Conservation (phyloP, 441 rosid genomes). For the Capsella rubella region DNA sequence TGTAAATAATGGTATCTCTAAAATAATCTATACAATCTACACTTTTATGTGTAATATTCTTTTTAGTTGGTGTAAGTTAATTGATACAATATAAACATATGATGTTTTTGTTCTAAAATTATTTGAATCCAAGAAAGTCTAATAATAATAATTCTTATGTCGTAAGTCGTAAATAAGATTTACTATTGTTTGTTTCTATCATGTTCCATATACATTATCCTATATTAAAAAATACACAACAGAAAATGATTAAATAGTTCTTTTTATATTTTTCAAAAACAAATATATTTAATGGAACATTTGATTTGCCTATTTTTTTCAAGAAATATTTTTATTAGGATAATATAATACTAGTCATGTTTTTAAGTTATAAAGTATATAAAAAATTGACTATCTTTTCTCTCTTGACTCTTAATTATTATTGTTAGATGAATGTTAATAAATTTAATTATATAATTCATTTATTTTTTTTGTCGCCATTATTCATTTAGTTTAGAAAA, state of each 20-base stretch:
- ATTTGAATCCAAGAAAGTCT: not conserved
- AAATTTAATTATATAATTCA: not conserved
- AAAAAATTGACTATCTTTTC: not conserved
- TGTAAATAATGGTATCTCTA: too few species aligned
- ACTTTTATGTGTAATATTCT: too few species aligned
- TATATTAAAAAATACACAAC: not conserved
- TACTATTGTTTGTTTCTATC: not conserved
- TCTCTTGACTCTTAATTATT: conserved; percentile 8
- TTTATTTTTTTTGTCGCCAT: not conserved
- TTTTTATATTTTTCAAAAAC: too few species aligned
- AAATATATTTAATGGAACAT: not conserved
- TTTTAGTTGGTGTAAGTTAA: too few species aligned
- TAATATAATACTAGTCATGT: not conserved
- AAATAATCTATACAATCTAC: too few species aligned
- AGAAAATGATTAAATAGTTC: not conserved
- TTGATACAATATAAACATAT: not conserved
- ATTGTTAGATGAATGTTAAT: not conserved
- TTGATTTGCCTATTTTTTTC: not conserved
- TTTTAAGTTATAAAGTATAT: not conserved
- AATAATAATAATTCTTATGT: not conserved
- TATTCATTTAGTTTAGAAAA: not conserved
- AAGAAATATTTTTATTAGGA: not conserved
- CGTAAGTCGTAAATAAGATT: not conserved
- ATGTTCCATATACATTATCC: not conserved
- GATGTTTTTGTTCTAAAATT: not conserved